Base-by-base conservation (phyloP, 495 filamentous ascomycete species). In the Aspergillus saccharolyticus region DNA sequence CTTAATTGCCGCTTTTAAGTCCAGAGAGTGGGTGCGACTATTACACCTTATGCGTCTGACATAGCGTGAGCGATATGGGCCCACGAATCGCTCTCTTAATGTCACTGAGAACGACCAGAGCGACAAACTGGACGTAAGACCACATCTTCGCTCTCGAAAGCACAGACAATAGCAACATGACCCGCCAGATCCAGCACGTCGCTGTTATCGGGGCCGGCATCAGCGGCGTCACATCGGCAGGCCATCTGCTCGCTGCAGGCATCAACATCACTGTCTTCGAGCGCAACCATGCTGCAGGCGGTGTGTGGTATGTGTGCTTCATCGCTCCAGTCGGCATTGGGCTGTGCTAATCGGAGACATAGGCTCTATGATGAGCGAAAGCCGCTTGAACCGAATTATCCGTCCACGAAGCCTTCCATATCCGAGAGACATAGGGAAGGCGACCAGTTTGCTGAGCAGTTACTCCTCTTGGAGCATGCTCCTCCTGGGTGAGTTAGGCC, bases 181-280 rank as follows among this genome's bases (percentile, higher is more conserved):
- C 45, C 17, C 64, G 63, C 7, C 19, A 59, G 1, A 56, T 67
- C 42, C 72, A 73, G 42, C 68, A 66, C 24, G 82, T 88, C 1
- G 87, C 85, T 12, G 79, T 90, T 16, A 85, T 90, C 55, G 87
- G 87, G 3, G 85, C 85, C 24, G 86, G 87, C 9, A 83, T 89
- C 43, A 87, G 83, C 54, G 86, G 87, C 9, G 79, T 90, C 22
- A 77, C 78, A 3, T 73, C 83, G 12, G 83, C 85, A 17, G 83
- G 78, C 7, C 83, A 89, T 67, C 73, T 90, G 33, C 76, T 82
- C 33, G 76, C 69, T 24, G 74, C 76, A 49, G 83, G 83, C 0
- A 57, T 88, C n/a, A 70, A 82, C 4, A 83, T 88, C 30, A 82
- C 77, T 0, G 79, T 89, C 0, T 88, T 84, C 62, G 86, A 90